Conservation (phyloP, 2,329 filamentous ascomycete genomes). For the Arthrobotrys sinensis region DNA sequence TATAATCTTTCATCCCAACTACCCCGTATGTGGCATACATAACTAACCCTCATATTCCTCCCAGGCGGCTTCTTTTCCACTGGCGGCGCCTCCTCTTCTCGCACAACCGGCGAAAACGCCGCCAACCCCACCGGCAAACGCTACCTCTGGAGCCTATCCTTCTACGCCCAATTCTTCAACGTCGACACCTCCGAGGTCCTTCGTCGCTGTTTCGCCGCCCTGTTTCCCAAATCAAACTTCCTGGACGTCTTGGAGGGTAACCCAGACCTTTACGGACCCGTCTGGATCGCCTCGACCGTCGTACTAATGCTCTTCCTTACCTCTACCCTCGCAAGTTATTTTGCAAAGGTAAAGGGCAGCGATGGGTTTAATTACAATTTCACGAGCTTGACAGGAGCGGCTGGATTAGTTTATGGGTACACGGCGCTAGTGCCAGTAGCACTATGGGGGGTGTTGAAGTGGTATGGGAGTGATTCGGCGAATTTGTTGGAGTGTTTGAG, state of each 20-base stretch:
- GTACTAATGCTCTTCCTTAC: conserved; percentile 95
- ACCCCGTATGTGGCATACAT: conserved; percentile 31
- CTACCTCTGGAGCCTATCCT: conserved; percentile 90
- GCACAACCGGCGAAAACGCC: conserved; percentile 66
- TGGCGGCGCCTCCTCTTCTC: conserved; percentile 67
- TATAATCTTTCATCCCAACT: not conserved
- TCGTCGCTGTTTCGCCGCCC: conserved; percentile 86
- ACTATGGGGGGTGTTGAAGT: conserved; percentile 89
- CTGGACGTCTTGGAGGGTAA: conserved; percentile 97
- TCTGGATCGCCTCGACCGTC: conserved; percentile 99
- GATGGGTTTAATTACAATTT: conserved; percentile 93
- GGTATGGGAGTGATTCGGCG: conserved; percentile 94
- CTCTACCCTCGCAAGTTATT: conserved; percentile 93
- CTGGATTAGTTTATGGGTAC: conserved; percentile 92
- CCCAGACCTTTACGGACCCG: conserved; percentile 89
- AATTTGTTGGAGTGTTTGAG: conserved; percentile 96
- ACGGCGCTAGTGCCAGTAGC: conserved; percentile 80
- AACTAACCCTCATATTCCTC: conserved; percentile 70
- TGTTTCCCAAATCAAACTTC: conserved; percentile 94
- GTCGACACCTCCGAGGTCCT: conserved; percentile 94
- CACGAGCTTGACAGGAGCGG: conserved; percentile 82
- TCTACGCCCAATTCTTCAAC: conserved; percentile 99
- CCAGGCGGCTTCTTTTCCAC: conserved; percentile 70
- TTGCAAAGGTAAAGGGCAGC: conserved; percentile 74
- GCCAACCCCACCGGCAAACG: conserved; percentile 74